Base-by-base conservation (phyloP, 164 flowering plant genomes). In the Warburgia ugandensis region DNA sequence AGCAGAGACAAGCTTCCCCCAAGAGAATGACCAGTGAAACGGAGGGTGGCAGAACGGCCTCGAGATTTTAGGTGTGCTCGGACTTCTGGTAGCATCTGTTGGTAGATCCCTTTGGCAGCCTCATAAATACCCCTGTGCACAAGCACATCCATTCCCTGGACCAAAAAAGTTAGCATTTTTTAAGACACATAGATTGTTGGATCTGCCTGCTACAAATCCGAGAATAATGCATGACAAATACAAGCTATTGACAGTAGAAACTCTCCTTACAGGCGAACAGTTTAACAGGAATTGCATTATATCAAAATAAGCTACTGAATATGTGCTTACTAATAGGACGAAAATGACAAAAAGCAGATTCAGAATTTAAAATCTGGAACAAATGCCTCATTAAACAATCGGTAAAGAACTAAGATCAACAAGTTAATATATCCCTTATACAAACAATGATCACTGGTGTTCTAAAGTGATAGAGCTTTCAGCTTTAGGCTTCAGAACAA, bases 111-210 rank as follows among this genome's bases (percentile, higher is more conserved):
- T 70, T 87, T 89, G 26, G 99, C 99, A 49, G 88, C 95, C 70
- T 94, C 99, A 51, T 89, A 94, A 29, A 94, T 94, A 13, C 99
- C 99, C 69, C 99, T 76, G 41, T 94, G 99, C 36, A 94, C 99
- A 50, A 74, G 75, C 31, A 80, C 80, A 65, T 79, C 95, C 6
- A 86, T 53, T 39, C 94, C 97, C 97, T 89, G 67, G 49, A 63
- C 41, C 29, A 41, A 3, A 25, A 22, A n/a, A 33, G 6, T 32
- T 8, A 54, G 28, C 0, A 27, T 16, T 14, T 21, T 28, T 31
- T 27, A 12, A n/a, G n/a, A n/a, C 28, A 25, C 13, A 23, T 26
- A 45, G 6, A 13, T 45, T 12, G 29, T 16, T 6, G 17, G 41
- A 37, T 37, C 17, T 14, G 14, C 41, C 14, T 11, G 16, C 17